A percentile compares a stretch with the other conserved stretches of the same genome.
Conservation (phyloP, 148 eudicot species). For the Hydrangea macrophylla region DNA sequence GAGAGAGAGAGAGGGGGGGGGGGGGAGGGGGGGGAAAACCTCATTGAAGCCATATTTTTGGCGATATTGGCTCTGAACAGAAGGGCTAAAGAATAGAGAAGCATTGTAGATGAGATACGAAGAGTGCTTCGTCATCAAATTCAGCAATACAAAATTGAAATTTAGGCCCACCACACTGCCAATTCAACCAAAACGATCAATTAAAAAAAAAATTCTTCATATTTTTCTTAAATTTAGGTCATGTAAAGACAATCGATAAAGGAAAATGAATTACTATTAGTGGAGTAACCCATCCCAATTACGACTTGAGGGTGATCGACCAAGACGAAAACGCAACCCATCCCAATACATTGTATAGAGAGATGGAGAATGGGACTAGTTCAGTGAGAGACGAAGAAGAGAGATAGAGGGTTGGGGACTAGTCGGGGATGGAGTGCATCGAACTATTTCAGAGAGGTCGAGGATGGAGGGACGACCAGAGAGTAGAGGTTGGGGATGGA, state of each 20-base stretch:
- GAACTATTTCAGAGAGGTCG: too few relatives aligned
- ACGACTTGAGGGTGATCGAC: conserved; percentile 81
- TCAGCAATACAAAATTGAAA: conserved; percentile 72
- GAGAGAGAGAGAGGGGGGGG: background rate
- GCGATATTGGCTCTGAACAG: conserved; percentile 69
- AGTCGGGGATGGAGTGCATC: too few relatives aligned
- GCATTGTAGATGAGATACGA: conserved; percentile 80
- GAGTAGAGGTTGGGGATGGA: too few relatives aligned
- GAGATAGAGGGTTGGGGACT: too few relatives aligned
- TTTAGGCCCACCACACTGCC: conserved; percentile 83
- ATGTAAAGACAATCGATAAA: too few relatives aligned
- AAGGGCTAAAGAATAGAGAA: conserved; percentile 73
- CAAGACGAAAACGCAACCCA: conserved; percentile 86
- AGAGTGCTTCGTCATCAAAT: conserved; percentile 80
- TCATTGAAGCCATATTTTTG: conserved; percentile 57
- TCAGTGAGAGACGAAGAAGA: too few relatives aligned
- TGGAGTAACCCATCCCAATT: conserved; percentile 98
- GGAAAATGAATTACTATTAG: conserved; percentile 19
- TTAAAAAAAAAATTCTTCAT: too few relatives aligned
- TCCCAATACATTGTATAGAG: conserved; percentile 60
- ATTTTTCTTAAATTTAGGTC: too few relatives aligned
- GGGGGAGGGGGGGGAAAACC: too few relatives aligned
- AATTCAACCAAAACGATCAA: background rate
- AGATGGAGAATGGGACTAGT: too few relatives aligned
- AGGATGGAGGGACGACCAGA: too few relatives aligned